Base-by-base conservation (phyloP, 2,329 filamentous ascomycete genomes). In the Neonectria sp. region DNA sequence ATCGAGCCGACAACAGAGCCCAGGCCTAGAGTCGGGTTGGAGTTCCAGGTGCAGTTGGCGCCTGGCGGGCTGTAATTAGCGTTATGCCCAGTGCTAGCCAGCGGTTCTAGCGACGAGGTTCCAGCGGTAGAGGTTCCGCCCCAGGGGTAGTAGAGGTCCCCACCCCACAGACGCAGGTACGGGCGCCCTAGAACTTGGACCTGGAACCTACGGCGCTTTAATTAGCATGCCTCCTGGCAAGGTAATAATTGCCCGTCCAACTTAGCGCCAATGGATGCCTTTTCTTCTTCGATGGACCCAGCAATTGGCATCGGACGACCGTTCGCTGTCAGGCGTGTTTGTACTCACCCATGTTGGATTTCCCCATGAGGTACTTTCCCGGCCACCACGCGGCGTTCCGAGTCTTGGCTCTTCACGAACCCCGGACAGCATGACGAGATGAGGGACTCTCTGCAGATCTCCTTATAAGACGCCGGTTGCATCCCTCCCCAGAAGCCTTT, bases 341-440 rank as follows among this genome's bases (percentile, higher is more conserved):
- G 11, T 5, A 6, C 27, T 17, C 6, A 15, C n/a, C n/a, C n/a
- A 21, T 51, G 27, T 33, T 5, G 15, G 6, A 6, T 5, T 6
- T 24, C 9, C 49, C 29, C 49, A 24, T 31, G 11, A 40, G 37
- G 15, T n/a, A n/a, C 37, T 40, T n/a, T n/a, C 15, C n/a, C 29
- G 13, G 12, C n/a, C 11, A n/a, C 51, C 51, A 53, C 31, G 51
- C 31, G 31, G 51, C 51, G n/a, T 24, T 9, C 51, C 31, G 51
- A 35, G 29, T 24, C 51, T 25, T 35, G 51, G 51, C 51, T 15
- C 31, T 53, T 53, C 51, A 37, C 29, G 31, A 35, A 35, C 29
- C n/a, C 21, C 31, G 17, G 51, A 13, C n/a, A 6, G 11, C 8
- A 45, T 45, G 51, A 53, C 21, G 31, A 35, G 31, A 24, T 24